phyloP scores from a whole-genome alignment of 306 rosid species.

The Rubus idaeus region DNA sequence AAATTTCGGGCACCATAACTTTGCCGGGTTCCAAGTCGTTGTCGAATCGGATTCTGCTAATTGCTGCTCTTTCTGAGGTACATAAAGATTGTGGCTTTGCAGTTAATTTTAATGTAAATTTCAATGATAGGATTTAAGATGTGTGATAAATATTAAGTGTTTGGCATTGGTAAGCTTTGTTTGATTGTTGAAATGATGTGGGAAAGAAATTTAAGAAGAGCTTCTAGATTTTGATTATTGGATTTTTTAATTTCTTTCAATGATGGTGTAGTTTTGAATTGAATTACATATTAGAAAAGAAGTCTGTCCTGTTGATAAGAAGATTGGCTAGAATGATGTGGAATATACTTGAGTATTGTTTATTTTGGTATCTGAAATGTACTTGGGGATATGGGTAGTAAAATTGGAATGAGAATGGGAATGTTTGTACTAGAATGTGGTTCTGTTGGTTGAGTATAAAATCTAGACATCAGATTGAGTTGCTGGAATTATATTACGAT shows the following conservation, averaged over 20 bases:
- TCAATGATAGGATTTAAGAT: neutral
- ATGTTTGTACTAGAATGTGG: neutral
- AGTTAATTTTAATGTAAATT: neutral
- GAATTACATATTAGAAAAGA: neutral
- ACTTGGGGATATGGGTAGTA: neutral
- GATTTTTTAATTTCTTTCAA: neutral
- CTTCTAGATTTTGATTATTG: neutral
- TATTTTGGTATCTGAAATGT: neutral
- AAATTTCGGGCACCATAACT: conserved; percentile 74
- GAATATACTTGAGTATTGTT: neutral
- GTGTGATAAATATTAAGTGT: neutral
- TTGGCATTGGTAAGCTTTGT: conserved; percentile 13
- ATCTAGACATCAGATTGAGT: neutral
- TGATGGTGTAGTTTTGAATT: neutral
- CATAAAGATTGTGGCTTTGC: conserved; percentile 11
- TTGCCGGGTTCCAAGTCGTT: conserved; percentile 97
- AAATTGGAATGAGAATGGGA: neutral
- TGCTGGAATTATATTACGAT: neutral
- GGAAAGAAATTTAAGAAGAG: neutral
- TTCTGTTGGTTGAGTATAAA: neutral
- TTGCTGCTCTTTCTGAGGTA: conserved; percentile 99
- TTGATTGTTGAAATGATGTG: conserved; percentile 7
- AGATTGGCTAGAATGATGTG: neutral
- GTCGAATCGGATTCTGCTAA: conserved; percentile 88
- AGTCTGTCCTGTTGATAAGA: neutral